Percentiles rank a stretch among this genome's conserved stretches.
phyloP scores from a whole-genome alignment of 2,329 filamentous ascomycete genomes.

The Paraphaeosphaeria minitans region DNA sequence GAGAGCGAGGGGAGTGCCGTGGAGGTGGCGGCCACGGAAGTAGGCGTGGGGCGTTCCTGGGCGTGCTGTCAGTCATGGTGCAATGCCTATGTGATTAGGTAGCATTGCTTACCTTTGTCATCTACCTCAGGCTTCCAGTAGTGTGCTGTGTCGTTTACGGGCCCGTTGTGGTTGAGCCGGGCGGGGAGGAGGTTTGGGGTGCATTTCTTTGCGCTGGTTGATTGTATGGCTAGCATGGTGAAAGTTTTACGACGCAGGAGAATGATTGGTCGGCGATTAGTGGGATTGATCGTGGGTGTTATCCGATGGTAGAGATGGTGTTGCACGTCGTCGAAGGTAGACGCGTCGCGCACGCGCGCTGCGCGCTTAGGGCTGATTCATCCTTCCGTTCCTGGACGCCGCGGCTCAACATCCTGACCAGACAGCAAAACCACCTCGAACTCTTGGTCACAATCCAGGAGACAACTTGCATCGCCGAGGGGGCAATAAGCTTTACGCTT shows the following conservation, averaged over 20 bases:
- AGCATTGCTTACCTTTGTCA: constrained; percentile 15
- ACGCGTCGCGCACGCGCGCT: background rate
- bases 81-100: background rate
- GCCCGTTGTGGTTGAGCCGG: constrained; percentile 77
- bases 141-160: constrained; percentile 64
- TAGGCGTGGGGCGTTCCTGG: constrained; percentile 31
- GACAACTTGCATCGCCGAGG: background rate
- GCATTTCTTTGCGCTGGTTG: constrained; percentile 46
- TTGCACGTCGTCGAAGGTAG: background rate
- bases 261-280: background rate
- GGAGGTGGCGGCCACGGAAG: constrained; percentile 74
- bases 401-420: background rate
- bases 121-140: constrained; percentile 71
- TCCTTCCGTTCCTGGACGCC: background rate
- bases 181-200: constrained; percentile 79
- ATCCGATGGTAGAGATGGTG: background rate
- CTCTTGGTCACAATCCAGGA: background rate
- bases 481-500: background rate
- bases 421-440: background rate
- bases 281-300: background rate
- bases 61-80: background rate
- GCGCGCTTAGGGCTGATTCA: background rate
- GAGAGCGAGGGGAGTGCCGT: constrained; percentile 68
- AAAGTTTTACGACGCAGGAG: background rate
- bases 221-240: constrained; percentile 53